Base-by-base conservation (phyloP, 2,329 filamentous ascomycete species). In the Hypoxylon sp. region DNA sequence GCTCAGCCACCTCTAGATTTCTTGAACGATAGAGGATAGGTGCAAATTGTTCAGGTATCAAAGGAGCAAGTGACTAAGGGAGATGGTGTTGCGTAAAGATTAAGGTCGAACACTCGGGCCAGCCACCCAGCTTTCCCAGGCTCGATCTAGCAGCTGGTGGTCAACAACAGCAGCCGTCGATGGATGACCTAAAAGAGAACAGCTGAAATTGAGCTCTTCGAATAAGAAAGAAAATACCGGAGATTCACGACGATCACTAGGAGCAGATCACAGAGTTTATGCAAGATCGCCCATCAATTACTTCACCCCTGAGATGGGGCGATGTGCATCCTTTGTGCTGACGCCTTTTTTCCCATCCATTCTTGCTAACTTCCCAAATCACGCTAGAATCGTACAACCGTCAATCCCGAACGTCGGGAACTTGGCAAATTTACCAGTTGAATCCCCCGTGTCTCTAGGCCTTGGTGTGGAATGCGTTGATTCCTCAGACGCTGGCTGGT, bases 261-360 rank as follows among this genome's bases (percentile, higher is more conserved):
- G 61, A 59, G 59, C 40, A 66, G 57, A 68, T 54, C 49, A 62
- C 56, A 59, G 46, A 56, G 69, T 75, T 74, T 75, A 74, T 73
- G 69, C 70, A 69, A 64, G 63, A 65, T 62, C 33, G 31, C 49
- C 53, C 54, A 48, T 63, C 35, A 51, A 31, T 13, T 35, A 44
- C 51, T 51, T 50, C 22, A 59, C 59, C 63, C 68, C 65, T 60
- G 58, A 62, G 37, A 17, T 64, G 63, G 37, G 4, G 51, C 40
- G 61, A 65, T 64, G 55, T 66, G 1, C 40, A 13, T 3, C 10
- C 40, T 22, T 44, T 20, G 17, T 44, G 40, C 40, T 44, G n/a
- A 44, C 17, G 17, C 54, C 14, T 35, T 6, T 25, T 27, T 59
- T 61, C 5, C 13, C 17, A 30, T 27, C 48, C 14, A 44, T 49